Evolutionary conservation across 2,329 filamentous ascomycete species (phyloP).

Genomic region (Trichoderma hamatum): DNA sequence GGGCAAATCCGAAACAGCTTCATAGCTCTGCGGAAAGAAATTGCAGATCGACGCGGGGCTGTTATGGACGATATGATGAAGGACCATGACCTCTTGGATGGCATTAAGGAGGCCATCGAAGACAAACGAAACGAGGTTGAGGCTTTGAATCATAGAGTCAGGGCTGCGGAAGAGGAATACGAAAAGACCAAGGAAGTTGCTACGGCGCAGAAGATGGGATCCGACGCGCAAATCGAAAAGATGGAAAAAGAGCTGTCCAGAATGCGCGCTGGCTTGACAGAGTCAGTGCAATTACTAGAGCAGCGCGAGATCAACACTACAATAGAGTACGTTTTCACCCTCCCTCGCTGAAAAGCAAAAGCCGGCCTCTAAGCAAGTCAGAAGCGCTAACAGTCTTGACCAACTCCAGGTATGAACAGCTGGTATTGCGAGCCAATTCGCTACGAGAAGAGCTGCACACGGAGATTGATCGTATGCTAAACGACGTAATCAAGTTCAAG

Average conservation of each 20-base stretch:
- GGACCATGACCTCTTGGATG: slow-evolving; percentile 89
- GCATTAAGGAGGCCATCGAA: slow-evolving; percentile 94
- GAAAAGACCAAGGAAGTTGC: slow-evolving; percentile 89
- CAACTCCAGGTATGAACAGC: slow-evolving; percentile 76
- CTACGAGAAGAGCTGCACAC: slow-evolving; percentile 97
- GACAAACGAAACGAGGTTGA: slow-evolving; percentile 94
- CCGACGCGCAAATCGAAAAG: slow-evolving; percentile 94
- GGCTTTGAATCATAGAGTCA: slow-evolving; percentile 82
- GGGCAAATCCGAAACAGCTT: slow-evolving; percentile 81
- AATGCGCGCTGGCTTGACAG: slow-evolving; percentile 81
- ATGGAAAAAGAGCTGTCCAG: slow-evolving; percentile 98
- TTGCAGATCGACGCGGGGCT: slow-evolving; percentile 82
- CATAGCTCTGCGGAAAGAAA: slow-evolving; percentile 78
- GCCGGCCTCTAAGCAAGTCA: not conserved
- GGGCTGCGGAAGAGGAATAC: slow-evolving; percentile 89
- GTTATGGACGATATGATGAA: slow-evolving; percentile 92
- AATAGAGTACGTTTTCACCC: slow-evolving; percentile 70
- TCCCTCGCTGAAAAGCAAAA: not conserved
- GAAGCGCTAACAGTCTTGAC: not conserved
- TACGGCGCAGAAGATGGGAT: slow-evolving; percentile 82
- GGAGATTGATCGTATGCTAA: slow-evolving; percentile 92
- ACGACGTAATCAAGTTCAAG: slow-evolving; percentile 98
- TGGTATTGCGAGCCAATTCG: slow-evolving; percentile 79
- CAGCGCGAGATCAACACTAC: slow-evolving; percentile 96
- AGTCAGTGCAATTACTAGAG: slow-evolving; percentile 89